Conservation (phyloP, 306 rosid genomes). For the Elaeagnus macrophylla region DNA sequence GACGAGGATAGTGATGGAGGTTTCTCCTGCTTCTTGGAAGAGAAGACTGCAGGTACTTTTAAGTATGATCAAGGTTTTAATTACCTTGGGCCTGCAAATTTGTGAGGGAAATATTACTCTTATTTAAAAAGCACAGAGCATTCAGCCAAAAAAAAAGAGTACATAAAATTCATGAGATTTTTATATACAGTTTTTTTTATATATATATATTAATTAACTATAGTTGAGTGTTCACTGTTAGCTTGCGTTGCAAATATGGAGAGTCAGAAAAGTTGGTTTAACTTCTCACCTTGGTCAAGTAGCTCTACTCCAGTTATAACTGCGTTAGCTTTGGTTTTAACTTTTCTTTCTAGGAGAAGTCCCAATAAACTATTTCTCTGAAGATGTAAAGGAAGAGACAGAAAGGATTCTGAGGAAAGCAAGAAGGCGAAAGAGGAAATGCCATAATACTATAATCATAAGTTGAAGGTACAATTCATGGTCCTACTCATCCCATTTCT, state of each 20-base stretch:
- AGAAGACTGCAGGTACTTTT: constrained; percentile 49
- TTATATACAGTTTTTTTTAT: no score
- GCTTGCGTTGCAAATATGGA: no score
- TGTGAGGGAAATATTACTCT: neutral
- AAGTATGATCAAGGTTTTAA: constrained; percentile 13
- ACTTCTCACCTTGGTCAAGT: no score
- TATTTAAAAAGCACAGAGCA: neutral
- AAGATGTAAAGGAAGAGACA: constrained; percentile 63
- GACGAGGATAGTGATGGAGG: constrained; percentile 71
- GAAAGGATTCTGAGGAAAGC: constrained; percentile 67
- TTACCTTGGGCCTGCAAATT: neutral
- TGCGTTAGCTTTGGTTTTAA: constrained; percentile 4
- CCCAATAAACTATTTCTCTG: constrained; percentile 27
- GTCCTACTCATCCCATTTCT: neutral
- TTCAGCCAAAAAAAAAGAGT: no score
- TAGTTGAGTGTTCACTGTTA: no score
- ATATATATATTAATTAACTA: no score
- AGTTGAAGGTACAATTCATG: constrained; percentile 44
- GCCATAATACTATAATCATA: constrained; percentile 42
- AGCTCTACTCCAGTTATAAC: no score
- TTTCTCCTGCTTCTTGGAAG: constrained; percentile 59
- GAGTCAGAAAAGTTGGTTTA: no score
- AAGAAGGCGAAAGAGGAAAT: constrained; percentile 80
- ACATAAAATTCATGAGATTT: no score
- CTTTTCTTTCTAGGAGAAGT: constrained; percentile 23